phyloP scores from a whole-genome alignment of 2,329 filamentous ascomycete genomes.

The Fusarium brevicatenulatum region DNA sequence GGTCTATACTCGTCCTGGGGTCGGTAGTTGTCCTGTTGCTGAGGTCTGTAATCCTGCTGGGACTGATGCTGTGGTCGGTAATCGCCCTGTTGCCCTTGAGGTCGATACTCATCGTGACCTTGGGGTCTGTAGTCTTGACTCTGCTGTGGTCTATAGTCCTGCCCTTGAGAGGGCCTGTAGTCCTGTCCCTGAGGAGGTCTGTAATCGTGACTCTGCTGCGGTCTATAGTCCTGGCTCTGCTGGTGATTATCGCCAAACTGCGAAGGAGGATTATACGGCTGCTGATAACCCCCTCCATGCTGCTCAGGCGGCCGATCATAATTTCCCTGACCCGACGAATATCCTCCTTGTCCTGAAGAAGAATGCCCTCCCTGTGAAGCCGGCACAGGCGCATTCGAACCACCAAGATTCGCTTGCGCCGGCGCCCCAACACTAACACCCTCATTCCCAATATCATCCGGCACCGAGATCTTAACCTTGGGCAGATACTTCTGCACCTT shows the following conservation, averaged over 20 bases:
- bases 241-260: slow-evolving; percentile 37
- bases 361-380: slow-evolving; percentile 26
- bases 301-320: slow-evolving; percentile 19
- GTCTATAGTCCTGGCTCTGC: background rate
- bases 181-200: background rate
- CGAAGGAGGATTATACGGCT: slow-evolving; percentile 40
- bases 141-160: background rate
- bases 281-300: slow-evolving; percentile 37
- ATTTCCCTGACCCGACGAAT: background rate
- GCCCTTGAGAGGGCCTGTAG: background rate
- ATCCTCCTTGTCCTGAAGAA: background rate
- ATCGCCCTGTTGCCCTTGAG: slow-evolving; percentile 6
- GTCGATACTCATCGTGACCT: background rate
- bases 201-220: no score
- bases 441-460: slow-evolving; percentile 59
- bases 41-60: slow-evolving; percentile 17
- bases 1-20: slow-evolving; percentile 26
- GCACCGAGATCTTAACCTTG: slow-evolving; percentile 57
- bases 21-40: slow-evolving; percentile 11
- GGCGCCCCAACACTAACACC: slow-evolving; percentile 56
- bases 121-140: slow-evolving; percentile 8
- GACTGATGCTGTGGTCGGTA: slow-evolving; percentile 13
- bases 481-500: slow-evolving; percentile 59
- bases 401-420: slow-evolving; percentile 47
- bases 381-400: slow-evolving; percentile 44